Evolutionary conservation across 2,329 filamentous ascomycete species (phyloP).

Genomic region (Arthrobotrys musiformis): DNA sequence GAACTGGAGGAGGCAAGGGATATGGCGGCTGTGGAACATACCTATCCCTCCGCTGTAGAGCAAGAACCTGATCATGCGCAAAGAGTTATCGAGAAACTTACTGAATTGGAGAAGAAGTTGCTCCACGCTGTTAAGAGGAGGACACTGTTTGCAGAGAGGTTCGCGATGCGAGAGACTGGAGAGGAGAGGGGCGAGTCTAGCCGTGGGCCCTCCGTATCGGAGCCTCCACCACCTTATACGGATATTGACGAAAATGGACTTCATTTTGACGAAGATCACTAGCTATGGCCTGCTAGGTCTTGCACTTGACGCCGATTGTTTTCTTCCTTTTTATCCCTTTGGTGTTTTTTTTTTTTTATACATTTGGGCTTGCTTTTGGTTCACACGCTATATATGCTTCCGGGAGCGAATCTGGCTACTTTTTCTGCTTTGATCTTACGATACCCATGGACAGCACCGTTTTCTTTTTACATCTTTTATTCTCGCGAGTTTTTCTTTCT

Average conservation of each 20-base stretch:
- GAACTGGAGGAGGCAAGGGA: slow-evolving; percentile 48
- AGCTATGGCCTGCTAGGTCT: not conserved
- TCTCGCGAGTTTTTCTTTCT: slow-evolving; percentile 3
- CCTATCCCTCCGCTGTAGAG: slow-evolving; percentile 17
- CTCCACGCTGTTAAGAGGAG: slow-evolving; percentile 48
- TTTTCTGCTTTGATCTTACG: slow-evolving; percentile 30
- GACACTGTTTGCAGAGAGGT: slow-evolving; percentile 42
- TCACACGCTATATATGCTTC: not conserved
- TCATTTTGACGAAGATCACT: slow-evolving; percentile 49
- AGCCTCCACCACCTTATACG: slow-evolving; percentile 51
- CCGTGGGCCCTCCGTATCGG: slow-evolving; percentile 42
- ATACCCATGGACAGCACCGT: slow-evolving; percentile 53
- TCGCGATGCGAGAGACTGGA: slow-evolving; percentile 26
- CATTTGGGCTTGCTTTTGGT: slow-evolving; percentile 2
- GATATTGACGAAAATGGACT: slow-evolving; percentile 45
- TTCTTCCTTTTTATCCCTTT: not conserved
- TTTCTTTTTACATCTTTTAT: slow-evolving; percentile 20
- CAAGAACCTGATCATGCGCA: slow-evolving; percentile 38
- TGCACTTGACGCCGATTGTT: not conserved
- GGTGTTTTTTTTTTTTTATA: not conserved
- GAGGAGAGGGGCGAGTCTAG: slow-evolving; percentile 51
- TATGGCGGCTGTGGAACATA: slow-evolving; percentile 42
- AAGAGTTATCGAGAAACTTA: slow-evolving; percentile 51
- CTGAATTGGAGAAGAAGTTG: slow-evolving; percentile 48
- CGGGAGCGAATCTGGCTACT: slow-evolving; percentile 17